Conservation (phyloP, 108 stramenopile genomes). For the Cyclotella kingstonii region DNA sequence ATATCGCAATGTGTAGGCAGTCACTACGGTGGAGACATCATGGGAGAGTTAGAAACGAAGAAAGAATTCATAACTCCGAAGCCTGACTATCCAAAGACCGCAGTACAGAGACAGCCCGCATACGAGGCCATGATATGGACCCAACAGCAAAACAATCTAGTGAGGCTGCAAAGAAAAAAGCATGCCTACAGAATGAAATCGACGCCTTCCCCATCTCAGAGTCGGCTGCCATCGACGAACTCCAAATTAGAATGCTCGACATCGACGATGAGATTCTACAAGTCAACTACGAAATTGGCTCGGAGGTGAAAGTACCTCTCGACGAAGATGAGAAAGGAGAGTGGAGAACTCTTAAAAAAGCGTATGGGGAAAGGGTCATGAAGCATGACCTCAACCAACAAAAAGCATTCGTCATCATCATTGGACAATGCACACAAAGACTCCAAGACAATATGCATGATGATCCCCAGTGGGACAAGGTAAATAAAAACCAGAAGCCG, state of each 20-base stretch:
- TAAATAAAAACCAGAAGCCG: background rate
- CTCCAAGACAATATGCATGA: constrained; percentile 2
- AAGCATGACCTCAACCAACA: constrained; percentile 6
- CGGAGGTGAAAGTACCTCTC: background rate
- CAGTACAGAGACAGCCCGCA: background rate
- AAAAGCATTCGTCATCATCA: constrained; percentile 8
- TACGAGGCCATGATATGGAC: constrained; percentile 6
- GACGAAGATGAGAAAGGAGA: constrained; percentile 1
- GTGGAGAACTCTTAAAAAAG: background rate
- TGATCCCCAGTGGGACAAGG: background rate
- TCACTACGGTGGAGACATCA: constrained; percentile 18
- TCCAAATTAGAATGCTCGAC: constrained; percentile 1
- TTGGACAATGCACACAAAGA: constrained; percentile 1
- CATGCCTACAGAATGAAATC: background rate
- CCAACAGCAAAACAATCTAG: constrained; percentile 7
- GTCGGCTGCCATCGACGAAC: background rate
- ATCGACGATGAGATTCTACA: constrained; percentile 6
- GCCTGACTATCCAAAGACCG: background rate
- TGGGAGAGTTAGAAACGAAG: constrained; percentile 22
- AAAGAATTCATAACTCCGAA: constrained; percentile 9
- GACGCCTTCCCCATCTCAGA: background rate
- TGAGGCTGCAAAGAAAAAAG: background rate
- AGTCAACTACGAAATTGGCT: background rate
- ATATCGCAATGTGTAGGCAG: constrained; percentile 16
- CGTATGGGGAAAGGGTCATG: background rate